phyloP scores from a whole-genome alignment of 768 basidiomycete genomes.

The Podaxis rugospora region DNA sequence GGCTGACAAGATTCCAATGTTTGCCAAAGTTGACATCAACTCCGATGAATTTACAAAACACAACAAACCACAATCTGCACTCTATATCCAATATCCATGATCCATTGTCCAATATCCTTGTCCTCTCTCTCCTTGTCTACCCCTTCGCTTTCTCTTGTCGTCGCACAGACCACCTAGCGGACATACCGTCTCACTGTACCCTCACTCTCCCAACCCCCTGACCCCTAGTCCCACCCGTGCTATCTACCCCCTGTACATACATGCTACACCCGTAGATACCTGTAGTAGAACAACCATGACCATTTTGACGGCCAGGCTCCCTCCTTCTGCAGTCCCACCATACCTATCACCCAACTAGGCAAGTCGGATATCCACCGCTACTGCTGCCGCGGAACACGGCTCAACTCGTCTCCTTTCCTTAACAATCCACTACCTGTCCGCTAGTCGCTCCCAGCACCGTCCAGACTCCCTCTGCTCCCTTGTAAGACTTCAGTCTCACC shows the following conservation, averaged over 20 bases:
- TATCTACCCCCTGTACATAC: not conserved
- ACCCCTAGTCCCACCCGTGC: not conserved
- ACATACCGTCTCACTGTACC: not conserved
- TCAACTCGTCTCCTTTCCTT: not conserved
- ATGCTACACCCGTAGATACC: not conserved
- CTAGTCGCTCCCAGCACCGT: not conserved
- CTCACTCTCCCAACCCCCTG: not conserved
- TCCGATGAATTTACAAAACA: conserved; percentile 10
- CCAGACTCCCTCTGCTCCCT: not conserved
- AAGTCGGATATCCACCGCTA: not conserved
- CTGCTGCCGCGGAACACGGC: not conserved
- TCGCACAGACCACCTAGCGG: not conserved
- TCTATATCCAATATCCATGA: not conserved
- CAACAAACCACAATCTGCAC: conserved; percentile 3
- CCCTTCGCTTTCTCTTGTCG: not conserved
- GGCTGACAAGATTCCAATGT: conserved; percentile 41
- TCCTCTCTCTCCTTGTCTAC: not conserved
- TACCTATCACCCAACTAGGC: not conserved
- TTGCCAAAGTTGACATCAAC: conserved; percentile 37
- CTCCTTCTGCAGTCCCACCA: not conserved
- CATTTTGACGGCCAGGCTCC: not conserved
- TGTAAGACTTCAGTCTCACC: too few species aligned
- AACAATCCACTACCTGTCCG: not conserved
- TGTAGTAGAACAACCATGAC: not conserved
- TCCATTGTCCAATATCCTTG: not conserved